Evolutionary conservation across 2,329 filamentous ascomycete species (phyloP).

Genomic region (Nannizzia gypsea): DNA sequence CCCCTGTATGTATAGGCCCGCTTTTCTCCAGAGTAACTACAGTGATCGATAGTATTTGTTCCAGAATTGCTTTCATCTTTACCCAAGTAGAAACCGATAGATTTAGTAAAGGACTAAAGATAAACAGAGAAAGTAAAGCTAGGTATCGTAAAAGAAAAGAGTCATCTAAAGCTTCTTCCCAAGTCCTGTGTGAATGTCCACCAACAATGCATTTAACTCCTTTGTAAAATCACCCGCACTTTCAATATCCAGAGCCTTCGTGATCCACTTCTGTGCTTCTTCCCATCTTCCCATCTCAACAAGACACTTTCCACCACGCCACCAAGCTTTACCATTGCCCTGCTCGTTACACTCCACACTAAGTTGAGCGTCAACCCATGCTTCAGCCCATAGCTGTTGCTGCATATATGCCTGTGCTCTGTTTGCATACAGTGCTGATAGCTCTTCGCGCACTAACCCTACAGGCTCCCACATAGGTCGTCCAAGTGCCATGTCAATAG

Average conservation of each 20-base stretch:
- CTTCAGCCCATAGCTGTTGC: slow-evolving; percentile 70
- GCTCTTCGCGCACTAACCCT: slow-evolving; percentile 72
- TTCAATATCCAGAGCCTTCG: slow-evolving; percentile 69
- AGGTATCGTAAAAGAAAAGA: not conserved
- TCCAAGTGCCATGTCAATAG: slow-evolving; percentile 73
- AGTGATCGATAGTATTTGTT: not conserved
- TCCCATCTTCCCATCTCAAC: slow-evolving; percentile 79
- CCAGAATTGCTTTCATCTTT: not conserved
- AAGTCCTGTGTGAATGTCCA: slow-evolving; percentile 52
- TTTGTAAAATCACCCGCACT: slow-evolving; percentile 40
- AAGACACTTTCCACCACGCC: slow-evolving; percentile 71
- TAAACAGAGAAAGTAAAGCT: not conserved
- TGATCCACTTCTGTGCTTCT: slow-evolving; percentile 71
- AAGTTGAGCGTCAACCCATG: slow-evolving; percentile 71
- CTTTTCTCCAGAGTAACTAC: too few species aligned
- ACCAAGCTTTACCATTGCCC: slow-evolving; percentile 92
- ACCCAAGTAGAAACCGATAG: not conserved
- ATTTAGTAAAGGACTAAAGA: not conserved
- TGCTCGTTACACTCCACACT: slow-evolving; percentile 78
- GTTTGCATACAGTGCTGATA: slow-evolving; percentile 68
- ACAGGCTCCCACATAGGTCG: slow-evolving; percentile 82
- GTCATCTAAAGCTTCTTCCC: slow-evolving; percentile 26
- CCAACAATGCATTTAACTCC: slow-evolving; percentile 48
- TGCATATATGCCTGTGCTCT: slow-evolving; percentile 84
- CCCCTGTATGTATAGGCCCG: too few species aligned